phyloP scores from a whole-genome alignment of 345 rosid species.

The Streptanthus diversifolius region DNA sequence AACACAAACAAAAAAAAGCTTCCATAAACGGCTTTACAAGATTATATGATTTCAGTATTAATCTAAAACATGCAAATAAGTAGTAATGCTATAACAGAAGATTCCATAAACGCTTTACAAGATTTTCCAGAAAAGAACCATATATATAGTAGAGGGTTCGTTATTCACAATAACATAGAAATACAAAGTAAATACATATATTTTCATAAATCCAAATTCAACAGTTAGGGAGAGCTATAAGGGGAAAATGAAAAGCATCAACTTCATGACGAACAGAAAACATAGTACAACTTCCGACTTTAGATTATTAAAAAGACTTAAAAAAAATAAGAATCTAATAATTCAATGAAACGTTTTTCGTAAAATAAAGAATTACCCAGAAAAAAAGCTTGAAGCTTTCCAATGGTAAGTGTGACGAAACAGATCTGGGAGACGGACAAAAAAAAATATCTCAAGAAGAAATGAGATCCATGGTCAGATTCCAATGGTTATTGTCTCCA shows the following conservation, averaged over 20 bases:
- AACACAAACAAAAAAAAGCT: not conserved
- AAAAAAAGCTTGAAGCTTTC: conserved; percentile 23
- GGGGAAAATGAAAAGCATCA: conserved; percentile 26
- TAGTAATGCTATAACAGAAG: not conserved
- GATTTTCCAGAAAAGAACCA: conserved; percentile 8
- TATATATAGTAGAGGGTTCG: not conserved
- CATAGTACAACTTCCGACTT: conserved; percentile 5
- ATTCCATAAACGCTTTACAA: conserved; percentile 13
- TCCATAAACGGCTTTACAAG: not conserved
- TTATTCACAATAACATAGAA: not conserved
- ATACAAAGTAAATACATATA: too few species aligned
- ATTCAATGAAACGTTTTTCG: not conserved
- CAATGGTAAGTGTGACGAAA: conserved; percentile 14
- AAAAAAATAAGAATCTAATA: not conserved
- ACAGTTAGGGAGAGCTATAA: conserved; percentile 14
- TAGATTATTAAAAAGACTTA: too few species aligned
- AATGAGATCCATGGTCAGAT: conserved; percentile 37
- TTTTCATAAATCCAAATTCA: conserved; percentile 18
- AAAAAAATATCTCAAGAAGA: conserved; percentile 19
- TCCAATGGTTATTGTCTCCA: conserved; percentile 30
- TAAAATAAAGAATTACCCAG: conserved; percentile 16
- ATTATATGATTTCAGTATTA: not conserved
- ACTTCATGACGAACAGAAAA: conserved; percentile 23
- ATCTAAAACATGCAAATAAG: conserved; percentile 26
- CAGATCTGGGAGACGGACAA: conserved; percentile 36